phyloP scores from a whole-genome alignment of 2,329 filamentous ascomycete species.

The Cladosporium halotolerans region DNA sequence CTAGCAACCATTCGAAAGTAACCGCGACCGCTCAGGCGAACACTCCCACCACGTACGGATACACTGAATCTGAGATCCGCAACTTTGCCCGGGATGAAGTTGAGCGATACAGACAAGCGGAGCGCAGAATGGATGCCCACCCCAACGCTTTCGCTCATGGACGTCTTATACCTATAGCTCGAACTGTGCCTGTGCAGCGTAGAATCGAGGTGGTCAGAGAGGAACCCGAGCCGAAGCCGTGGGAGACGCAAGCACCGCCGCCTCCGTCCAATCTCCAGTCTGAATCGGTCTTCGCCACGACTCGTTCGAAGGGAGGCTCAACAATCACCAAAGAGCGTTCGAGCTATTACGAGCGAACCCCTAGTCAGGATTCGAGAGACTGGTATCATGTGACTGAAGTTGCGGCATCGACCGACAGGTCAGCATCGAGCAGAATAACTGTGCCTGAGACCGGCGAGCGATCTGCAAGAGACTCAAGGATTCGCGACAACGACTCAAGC shows the following conservation, averaged over 20 bases:
- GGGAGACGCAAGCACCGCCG: slow-evolving; percentile 1
- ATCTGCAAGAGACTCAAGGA: background rate
- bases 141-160: slow-evolving; percentile 27
- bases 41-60: background rate
- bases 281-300: background rate
- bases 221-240: slow-evolving; percentile 12
- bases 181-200: slow-evolving; percentile 17
- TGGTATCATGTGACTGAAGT: background rate
- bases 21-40: background rate
- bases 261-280: background rate
- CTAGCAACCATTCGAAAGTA: background rate
- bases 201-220: slow-evolving; percentile 21
- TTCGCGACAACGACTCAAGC: background rate
- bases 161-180: slow-evolving; percentile 21
- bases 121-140: slow-evolving; percentile 29
- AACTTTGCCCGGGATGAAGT: slow-evolving; percentile 30
- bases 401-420: background rate
- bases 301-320: background rate
- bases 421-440: background rate
- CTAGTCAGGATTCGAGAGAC: background rate
- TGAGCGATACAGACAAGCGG: slow-evolving; percentile 27
- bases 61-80: slow-evolving; percentile 22
- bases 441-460: background rate
- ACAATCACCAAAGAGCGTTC: background rate
- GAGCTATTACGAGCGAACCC: background rate